These are phyloP conservation scores for Dipodascus albidus DNA, from an alignment of 805 yeast genomes.

Conservation along the genomic window DNA sequence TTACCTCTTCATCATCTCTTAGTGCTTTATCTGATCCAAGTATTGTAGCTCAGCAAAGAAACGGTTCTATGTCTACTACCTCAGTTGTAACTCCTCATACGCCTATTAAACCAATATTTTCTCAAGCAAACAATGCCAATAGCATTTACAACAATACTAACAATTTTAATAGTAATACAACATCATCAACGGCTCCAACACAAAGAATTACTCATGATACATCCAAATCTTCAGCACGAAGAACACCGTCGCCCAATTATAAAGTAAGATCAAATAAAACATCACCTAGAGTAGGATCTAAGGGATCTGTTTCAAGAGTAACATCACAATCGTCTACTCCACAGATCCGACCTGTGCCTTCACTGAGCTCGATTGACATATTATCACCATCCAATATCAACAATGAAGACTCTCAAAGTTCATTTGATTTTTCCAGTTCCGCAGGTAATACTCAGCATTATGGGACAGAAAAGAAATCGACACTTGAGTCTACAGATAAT, in stretches of 20 bases:
- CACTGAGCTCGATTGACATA: background rate
- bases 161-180: background rate
- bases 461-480: background rate
- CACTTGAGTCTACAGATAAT: too few species aligned
- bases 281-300: background rate
- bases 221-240: background rate
- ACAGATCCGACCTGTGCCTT: background rate
- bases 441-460: background rate
- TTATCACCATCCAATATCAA: background rate
- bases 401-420: background rate
- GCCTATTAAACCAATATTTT: background rate
- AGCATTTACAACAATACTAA: background rate
- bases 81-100: background rate
- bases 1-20: constrained; percentile 3
- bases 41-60: background rate
- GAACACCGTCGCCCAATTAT: background rate
- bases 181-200: background rate
- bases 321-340: background rate
- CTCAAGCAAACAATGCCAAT: background rate
- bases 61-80: background rate
- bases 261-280: background rate
- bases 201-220: background rate
- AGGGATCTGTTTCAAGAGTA: background rate
- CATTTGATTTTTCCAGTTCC: background rate
- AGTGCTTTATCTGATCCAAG: background rate